These are phyloP conservation scores for Phytopythium aichiense DNA, from an alignment of 352 stramenopile species.

Conservation along the genomic window DNA sequence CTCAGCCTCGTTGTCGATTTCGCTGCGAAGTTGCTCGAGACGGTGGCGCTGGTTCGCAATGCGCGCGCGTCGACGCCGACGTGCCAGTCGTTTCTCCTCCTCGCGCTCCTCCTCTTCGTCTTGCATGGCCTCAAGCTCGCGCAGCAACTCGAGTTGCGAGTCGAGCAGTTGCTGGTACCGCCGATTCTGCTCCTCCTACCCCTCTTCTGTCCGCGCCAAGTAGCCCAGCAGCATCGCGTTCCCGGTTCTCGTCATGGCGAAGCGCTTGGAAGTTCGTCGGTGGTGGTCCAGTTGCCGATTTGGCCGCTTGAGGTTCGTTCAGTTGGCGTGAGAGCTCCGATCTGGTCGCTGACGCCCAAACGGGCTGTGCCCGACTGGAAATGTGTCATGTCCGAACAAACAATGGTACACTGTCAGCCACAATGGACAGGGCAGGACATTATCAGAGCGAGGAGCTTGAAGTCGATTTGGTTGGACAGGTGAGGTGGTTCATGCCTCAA, in stretches of 20 bases:
- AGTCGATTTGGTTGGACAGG: too few species aligned
- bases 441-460: too few species aligned
- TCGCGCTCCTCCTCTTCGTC: neutral
- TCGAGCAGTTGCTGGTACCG: neutral
- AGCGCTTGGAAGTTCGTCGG: neutral
- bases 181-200: neutral
- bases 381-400: too few species aligned
- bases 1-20: neutral
- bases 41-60: neutral
- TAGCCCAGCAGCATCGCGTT: neutral
- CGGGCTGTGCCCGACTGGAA: too few species aligned
- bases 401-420: too few species aligned
- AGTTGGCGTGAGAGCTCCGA: too few species aligned
- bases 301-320: neutral
- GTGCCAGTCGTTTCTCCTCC: neutral
- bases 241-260: neutral
- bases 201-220: neutral
- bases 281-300: neutral
- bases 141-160: neutral
- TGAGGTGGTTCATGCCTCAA: too few species aligned
- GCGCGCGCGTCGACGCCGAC: neutral
- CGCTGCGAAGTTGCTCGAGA: neutral
- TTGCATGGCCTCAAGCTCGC: neutral
- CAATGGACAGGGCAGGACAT: too few species aligned
- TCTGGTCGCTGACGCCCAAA: too few species aligned